Evolutionary conservation across 169 alveolate genomes (phyloP).

Genomic region (Eimeria falciformis): DNA sequence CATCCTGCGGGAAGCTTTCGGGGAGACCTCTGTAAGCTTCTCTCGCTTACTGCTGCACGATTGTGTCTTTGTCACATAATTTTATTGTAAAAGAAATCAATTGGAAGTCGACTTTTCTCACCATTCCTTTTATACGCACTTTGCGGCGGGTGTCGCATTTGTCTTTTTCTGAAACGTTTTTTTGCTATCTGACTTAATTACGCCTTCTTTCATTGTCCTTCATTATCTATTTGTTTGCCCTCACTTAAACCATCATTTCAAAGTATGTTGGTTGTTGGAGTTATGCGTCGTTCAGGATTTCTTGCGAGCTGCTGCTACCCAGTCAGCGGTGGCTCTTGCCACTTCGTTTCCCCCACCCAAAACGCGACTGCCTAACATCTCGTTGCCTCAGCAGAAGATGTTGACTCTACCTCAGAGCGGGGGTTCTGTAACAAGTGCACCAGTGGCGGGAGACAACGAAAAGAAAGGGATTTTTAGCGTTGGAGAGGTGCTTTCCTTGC

Average conservation of each 20-base stretch:
- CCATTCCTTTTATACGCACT: too few relatives aligned
- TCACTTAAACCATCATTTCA: background rate
- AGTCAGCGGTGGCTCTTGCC: conserved; percentile 13
- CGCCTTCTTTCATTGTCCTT: too few relatives aligned
- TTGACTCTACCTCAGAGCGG: background rate
- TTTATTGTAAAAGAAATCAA: too few relatives aligned
- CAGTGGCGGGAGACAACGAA: background rate
- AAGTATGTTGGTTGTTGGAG: too few relatives aligned
- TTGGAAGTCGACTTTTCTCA: too few relatives aligned
- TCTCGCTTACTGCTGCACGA: background rate
- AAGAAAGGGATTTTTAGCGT: background rate
- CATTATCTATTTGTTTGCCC: background rate
- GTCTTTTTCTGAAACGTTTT: too few relatives aligned
- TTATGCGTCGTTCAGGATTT: conserved; percentile 35
- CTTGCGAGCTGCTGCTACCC: conserved; percentile 60
- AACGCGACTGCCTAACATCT: background rate
- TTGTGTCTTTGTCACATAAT: too few relatives aligned
- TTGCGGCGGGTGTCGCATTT: too few relatives aligned
- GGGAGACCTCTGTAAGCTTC: conserved; percentile 30
- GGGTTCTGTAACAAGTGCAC: background rate
- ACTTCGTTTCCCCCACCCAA: background rate
- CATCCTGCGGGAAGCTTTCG: background rate
- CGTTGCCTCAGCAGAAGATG: background rate
- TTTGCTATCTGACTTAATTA: too few relatives aligned
- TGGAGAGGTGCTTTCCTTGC: background rate